Conservation (phyloP, 257 asterid genomes). For the Nicotiana paniculata region DNA sequence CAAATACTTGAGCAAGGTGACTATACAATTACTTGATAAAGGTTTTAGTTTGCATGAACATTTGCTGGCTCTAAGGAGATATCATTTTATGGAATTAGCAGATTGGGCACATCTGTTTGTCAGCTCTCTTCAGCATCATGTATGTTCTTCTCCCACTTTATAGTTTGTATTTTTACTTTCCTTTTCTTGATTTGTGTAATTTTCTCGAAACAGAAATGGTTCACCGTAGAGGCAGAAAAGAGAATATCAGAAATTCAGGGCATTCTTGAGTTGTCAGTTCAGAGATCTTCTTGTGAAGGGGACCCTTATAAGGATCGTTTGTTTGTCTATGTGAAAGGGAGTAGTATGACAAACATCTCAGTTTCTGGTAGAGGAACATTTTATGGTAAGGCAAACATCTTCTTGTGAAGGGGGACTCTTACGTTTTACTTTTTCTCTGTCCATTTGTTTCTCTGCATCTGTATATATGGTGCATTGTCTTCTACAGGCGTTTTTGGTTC, state of each 20-base stretch:
- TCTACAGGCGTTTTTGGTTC: slow-evolving; percentile 8
- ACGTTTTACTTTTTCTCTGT: background rate
- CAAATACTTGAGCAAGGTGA: slow-evolving; percentile 70
- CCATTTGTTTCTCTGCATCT: background rate
- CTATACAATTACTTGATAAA: slow-evolving; percentile 80
- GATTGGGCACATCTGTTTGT: slow-evolving; percentile 99
- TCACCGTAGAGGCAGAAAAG: slow-evolving; percentile 63
- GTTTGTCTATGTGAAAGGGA: slow-evolving; percentile 65
- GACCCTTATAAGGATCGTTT: slow-evolving; percentile 71
- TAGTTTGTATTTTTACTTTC: slow-evolving; percentile 14
- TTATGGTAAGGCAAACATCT: background rate
- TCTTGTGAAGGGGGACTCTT: too few species aligned
- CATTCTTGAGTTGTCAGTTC: slow-evolving; percentile 82
- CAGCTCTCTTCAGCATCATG: slow-evolving; percentile 74
- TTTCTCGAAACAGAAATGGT: slow-evolving; percentile 69
- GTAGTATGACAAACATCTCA: slow-evolving; percentile 31
- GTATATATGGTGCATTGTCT: slow-evolving; percentile 10
- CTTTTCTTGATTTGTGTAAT: slow-evolving; percentile 24
- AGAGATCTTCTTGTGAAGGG: slow-evolving; percentile 94
- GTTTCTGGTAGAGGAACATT: slow-evolving; percentile 52
- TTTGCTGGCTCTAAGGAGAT: slow-evolving; percentile 70
- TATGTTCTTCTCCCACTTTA: slow-evolving; percentile 28
- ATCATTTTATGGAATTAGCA: slow-evolving; percentile 92
- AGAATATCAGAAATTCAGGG: slow-evolving; percentile 88
- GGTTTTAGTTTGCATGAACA: slow-evolving; percentile 89